These are phyloP conservation scores for Trametes sp. DNA, from an alignment of 1,284 basidiomycete genomes.

Conservation along the genomic window DNA sequence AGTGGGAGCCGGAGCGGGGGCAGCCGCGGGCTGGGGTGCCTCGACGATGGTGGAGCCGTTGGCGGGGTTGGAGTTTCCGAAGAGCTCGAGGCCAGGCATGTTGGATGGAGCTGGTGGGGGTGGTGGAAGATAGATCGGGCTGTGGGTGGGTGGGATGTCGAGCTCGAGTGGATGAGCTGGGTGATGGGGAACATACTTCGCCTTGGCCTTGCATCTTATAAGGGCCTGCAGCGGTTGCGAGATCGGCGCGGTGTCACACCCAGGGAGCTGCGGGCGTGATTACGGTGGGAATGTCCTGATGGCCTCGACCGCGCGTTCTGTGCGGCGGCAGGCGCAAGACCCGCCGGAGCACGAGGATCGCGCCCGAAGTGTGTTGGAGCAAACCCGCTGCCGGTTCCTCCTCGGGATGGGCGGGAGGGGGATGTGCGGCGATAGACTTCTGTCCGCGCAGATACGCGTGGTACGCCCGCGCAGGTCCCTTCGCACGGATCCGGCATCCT, in stretches of 20 bases:
- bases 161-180: constrained; percentile 16
- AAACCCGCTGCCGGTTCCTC: constrained; percentile 9
- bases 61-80: constrained; percentile 41
- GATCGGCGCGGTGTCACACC: neutral
- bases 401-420: constrained; percentile 16
- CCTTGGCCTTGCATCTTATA: constrained; percentile 12
- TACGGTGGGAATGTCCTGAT: neutral
- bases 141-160: constrained; percentile 9
- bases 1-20: constrained; percentile 22
- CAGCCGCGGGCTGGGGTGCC: constrained; percentile 17
- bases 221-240: neutral
- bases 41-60: constrained; percentile 31
- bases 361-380: constrained; percentile 2
- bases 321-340: neutral
- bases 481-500: constrained; percentile 8
- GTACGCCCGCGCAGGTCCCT: constrained; percentile 14
- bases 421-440: constrained; percentile 31
- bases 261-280: neutral
- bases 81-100: constrained; percentile 55
- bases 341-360: constrained; percentile 1
- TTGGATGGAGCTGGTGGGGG: constrained; percentile 22
- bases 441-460: constrained; percentile 19
- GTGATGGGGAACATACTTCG: constrained; percentile 12
- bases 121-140: constrained; percentile 23
- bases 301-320: neutral